Evolutionary conservation across 129 eudicot genomes (phyloP).

Genomic region (Scalesia atractyloides): DNA sequence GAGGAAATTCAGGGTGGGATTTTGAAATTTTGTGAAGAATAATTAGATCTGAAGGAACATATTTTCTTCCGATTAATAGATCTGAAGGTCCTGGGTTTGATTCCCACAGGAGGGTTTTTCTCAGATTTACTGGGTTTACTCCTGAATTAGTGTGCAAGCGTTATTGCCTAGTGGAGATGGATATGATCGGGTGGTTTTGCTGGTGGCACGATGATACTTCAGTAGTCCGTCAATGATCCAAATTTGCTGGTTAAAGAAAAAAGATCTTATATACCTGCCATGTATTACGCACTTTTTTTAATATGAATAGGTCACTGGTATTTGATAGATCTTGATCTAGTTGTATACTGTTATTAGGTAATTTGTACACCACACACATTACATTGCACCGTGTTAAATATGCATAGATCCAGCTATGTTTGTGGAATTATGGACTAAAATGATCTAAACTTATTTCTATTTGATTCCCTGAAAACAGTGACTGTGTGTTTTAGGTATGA

Average conservation of each 20-base stretch:
- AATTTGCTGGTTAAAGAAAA: too few relatives aligned
- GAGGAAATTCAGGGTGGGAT: not conserved
- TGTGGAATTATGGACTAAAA: not conserved
- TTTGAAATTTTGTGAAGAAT: not conserved
- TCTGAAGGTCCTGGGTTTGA: too few relatives aligned
- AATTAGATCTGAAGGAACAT: not conserved
- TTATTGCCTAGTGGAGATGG: too few relatives aligned
- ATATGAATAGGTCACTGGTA: not conserved
- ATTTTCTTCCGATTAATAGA: not conserved
- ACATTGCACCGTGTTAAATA: not conserved
- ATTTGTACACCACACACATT: not conserved
- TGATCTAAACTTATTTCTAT: constrained; percentile 10
- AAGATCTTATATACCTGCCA: not conserved
- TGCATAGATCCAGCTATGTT: not conserved
- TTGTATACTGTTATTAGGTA: not conserved
- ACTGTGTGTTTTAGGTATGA: not conserved
- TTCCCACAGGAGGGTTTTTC: too few relatives aligned
- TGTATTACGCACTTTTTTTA: not conserved
- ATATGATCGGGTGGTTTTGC: too few relatives aligned
- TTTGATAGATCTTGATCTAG: constrained; percentile 14
- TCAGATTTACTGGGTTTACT: too few relatives aligned
- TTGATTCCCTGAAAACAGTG: too few relatives aligned
- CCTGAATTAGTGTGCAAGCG: too few relatives aligned
- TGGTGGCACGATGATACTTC: too few relatives aligned
- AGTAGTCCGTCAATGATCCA: too few relatives aligned